Conservation (phyloP, 768 basidiomycete genomes). For the Xanthoconium stramineum region DNA sequence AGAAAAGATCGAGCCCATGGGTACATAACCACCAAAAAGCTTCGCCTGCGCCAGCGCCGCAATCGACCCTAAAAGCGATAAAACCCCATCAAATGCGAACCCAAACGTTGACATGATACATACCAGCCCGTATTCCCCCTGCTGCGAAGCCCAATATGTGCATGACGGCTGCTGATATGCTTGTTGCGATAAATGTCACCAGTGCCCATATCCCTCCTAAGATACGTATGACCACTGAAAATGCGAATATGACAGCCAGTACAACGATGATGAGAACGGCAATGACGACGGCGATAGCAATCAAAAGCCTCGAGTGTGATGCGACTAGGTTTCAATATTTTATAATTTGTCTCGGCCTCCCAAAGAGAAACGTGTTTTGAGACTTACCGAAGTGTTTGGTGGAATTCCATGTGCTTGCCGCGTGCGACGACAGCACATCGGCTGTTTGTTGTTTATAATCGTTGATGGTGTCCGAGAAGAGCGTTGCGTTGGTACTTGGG, state of each 20-base stretch:
- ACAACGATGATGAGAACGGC: background rate
- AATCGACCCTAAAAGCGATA: slow-evolving; percentile 1
- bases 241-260: background rate
- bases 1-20: background rate
- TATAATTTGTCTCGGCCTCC: background rate
- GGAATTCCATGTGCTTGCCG: background rate
- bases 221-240: no score
- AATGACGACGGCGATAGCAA: background rate
- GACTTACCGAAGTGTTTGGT: background rate
- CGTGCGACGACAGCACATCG: accelerated
- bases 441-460: accelerated
- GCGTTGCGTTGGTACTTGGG: no score
- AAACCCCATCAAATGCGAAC: background rate
- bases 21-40: slow-evolving; percentile 1
- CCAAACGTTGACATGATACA: background rate
- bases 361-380: background rate
- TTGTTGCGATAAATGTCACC: background rate
- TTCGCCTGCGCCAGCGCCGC: background rate
- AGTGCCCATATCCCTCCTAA: background rate
- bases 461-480: accelerated
- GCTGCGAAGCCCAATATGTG: background rate
- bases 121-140: background rate
- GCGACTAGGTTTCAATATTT: background rate
- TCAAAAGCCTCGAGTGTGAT: background rate
- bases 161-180: accelerated